Conservation (phyloP, 139 green algal genomes). For the Deuterostichococcus epilithicus region DNA sequence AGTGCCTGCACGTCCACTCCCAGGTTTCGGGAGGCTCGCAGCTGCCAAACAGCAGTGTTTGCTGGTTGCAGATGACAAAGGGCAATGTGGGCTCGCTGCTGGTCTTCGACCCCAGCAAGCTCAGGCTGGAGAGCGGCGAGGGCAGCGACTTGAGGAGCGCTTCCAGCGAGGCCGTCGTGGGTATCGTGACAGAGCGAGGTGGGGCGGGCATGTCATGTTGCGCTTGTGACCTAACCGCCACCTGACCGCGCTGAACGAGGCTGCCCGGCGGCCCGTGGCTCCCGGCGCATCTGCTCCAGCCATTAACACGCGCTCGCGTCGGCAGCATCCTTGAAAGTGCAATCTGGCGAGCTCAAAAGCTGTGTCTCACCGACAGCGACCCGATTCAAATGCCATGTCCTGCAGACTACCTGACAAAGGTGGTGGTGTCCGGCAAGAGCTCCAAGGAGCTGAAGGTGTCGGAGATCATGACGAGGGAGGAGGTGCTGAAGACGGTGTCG, state of each 20-base stretch:
- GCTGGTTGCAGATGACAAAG: conserved; percentile 49
- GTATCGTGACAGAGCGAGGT: conserved; percentile 60
- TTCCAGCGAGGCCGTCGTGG: conserved; percentile 42
- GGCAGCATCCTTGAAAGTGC: too few species aligned
- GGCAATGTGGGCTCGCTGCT: conserved; percentile 54
- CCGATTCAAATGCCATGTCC: too few species aligned
- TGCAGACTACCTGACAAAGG: conserved; percentile 61
- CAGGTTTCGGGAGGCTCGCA: neutral
- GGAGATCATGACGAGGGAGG: conserved; percentile 49
- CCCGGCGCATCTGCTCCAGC: too few species aligned
- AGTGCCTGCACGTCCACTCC: neutral
- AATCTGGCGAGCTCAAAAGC: too few species aligned
- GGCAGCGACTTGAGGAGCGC: conserved; percentile 7
- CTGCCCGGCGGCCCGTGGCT: too few species aligned
- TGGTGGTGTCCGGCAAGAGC: conserved; percentile 45
- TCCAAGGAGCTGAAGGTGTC: conserved; percentile 30
- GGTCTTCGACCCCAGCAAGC: conserved; percentile 49
- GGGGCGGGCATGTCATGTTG: neutral
- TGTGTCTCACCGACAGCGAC: too few species aligned
- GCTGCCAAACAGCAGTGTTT: neutral
- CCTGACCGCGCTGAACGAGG: too few species aligned
- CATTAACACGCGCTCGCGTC: too few species aligned
- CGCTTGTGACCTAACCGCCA: too few species aligned
- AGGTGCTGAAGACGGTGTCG: conserved; percentile 35
- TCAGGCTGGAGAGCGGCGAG: conserved; percentile 15